Evolutionary conservation across 2,329 filamentous ascomycete genomes (phyloP), one percentile per base, ranked within the genome.

Genomic region (Rutstroemia sp.): DNA sequence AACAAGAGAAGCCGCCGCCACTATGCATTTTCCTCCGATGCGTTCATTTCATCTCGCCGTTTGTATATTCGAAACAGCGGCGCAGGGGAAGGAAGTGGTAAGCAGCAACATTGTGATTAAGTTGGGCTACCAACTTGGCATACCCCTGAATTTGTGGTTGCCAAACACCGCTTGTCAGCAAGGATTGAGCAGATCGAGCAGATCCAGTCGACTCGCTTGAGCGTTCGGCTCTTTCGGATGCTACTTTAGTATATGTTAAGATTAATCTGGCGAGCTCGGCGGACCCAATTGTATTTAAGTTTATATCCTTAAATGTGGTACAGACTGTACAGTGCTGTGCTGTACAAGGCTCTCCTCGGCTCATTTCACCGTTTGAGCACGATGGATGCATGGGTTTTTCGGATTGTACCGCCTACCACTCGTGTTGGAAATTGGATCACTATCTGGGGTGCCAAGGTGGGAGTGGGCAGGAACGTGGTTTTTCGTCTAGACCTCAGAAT

Each of bases 61-160:
- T 42, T 42, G 42, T 36, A 47, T 53, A 53, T 53, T 53, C 19
- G 47, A 56, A 56, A 56, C 39, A 56, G 19, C 51, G 38, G 53
- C 53, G 46, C 30, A 14, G 19, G 36, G 17, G 49, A 40, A 39
- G 52, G 21, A 50, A 21, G 30, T 3, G 21, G 51, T 54, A 54
- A 54, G 44, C 44, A 19, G 27, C 34, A 17, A 21, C 45, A 44
- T 19, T 44, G 40, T 44, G 40, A 54, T 42, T 21, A 49, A 48
- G 34, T 17, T 44, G 39, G n/a, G 39, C 14, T n/a, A 17, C 27
- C n/a, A 42, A 49, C 30, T 49, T 4, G 17, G 19, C 16, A 10
- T 40, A 50, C 25, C 52, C 52, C 17, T 46, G n/a, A n/a, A 10
- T 1, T 8, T 17, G 48, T 34, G 45, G 44, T 40, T 54, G 52